A percentile compares a stretch with the other conserved stretches of the same genome.
Conservation (phyloP, 192 early-diverging fungal species). For the Mortierella hygrophila region DNA sequence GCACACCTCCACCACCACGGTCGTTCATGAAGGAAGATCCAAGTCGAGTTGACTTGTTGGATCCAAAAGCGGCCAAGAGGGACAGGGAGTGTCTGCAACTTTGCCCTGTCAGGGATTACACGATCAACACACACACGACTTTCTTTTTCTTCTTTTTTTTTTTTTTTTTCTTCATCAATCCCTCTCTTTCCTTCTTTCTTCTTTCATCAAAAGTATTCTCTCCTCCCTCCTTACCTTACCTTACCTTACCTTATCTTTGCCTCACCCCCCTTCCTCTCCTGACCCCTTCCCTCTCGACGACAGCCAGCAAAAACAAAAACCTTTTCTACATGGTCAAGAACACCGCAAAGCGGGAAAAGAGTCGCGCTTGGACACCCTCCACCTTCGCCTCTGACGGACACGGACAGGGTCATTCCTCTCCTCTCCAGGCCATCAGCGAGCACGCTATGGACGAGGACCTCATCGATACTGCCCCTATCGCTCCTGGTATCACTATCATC, state of each 20-base stretch:
- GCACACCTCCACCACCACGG: not conserved
- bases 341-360: conserved; percentile 31
- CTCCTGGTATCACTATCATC: not conserved
- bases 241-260: not conserved
- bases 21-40: not conserved
- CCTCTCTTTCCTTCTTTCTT: not conserved
- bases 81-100: not conserved
- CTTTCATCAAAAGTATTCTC: not conserved
- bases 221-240: not conserved
- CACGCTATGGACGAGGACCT: conserved; percentile 39
- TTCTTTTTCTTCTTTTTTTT: not conserved
- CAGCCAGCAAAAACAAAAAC: not conserved
- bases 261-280: not conserved
- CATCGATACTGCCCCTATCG: not conserved
- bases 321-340: conserved; percentile 23
- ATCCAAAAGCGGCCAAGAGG: not conserved
- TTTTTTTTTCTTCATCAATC: not conserved
- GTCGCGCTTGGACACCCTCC: conserved; percentile 34
- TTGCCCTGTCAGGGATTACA: not conserved
- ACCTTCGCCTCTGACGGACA: conserved; percentile 27
- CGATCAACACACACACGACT: not conserved
- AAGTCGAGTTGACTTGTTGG: not conserved
- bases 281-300: no score
- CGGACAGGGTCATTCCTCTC: conserved; percentile 11
- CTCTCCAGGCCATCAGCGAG: conserved; percentile 40